Evolutionary conservation across 2,329 filamentous ascomycete species (phyloP).

Genomic region (Lithohypha guttulata): DNA sequence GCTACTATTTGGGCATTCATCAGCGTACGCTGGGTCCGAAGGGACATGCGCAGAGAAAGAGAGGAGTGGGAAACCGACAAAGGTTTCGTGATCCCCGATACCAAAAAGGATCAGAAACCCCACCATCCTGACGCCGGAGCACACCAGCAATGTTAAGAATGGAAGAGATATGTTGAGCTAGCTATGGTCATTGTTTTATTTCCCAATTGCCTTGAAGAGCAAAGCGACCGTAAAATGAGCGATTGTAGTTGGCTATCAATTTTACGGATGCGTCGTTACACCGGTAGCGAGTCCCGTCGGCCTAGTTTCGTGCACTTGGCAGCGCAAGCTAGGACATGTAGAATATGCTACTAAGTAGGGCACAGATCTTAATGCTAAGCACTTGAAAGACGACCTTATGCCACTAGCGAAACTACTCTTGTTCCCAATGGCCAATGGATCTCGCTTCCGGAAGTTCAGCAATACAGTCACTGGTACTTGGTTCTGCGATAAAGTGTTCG

Average conservation of each 20-base stretch:
- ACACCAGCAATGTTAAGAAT: conserved; percentile 2
- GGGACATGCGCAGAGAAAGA: conserved; percentile 35
- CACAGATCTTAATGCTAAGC: no score
- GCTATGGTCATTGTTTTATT: conserved; percentile 2
- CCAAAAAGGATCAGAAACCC: conserved; percentile 1
- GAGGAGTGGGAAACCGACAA: conserved; percentile 28
- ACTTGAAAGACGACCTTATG: no score
- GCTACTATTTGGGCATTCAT: conserved; percentile 34
- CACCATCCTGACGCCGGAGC: conserved; percentile 1
- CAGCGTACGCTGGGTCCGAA: conserved; percentile 37
- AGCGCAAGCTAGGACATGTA: neutral
- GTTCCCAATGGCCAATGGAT: no score
- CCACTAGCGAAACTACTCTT: no score
- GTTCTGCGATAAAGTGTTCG: no score
- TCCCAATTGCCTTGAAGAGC: conserved; percentile 2
- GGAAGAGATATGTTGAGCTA: conserved; percentile 3
- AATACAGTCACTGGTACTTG: no score
- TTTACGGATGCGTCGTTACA: neutral
- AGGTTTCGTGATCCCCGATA: conserved; percentile 5
- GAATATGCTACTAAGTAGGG: no score
- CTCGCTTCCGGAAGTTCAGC: no score
- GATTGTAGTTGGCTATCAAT: conserved; percentile 1
- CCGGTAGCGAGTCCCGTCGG: neutral
- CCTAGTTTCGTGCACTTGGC: neutral
- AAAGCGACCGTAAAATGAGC: conserved; percentile 3